These are phyloP conservation scores for Coprinopsis sp. DNA, from an alignment of 768 basidiomycete species.

Conservation along the genomic window DNA sequence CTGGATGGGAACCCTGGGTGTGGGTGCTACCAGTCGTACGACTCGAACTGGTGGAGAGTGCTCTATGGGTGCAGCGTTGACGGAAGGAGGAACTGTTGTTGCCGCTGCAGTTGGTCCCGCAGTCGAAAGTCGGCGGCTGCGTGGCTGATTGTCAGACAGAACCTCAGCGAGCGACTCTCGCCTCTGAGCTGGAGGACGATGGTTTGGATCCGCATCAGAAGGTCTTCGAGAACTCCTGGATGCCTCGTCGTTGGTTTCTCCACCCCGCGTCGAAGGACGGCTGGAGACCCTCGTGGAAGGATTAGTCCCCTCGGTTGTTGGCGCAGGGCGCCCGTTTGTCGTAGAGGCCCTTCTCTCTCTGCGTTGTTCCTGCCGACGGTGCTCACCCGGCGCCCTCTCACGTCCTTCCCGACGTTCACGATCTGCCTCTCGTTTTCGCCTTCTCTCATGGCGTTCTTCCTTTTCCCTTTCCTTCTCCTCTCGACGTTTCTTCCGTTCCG, in stretches of 20 bases:
- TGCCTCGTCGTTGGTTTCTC: background rate
- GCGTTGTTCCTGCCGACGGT: background rate
- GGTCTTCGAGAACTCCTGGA: background rate
- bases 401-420: conserved; percentile 6
- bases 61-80: background rate
- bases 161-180: background rate
- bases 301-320: no score
- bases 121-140: background rate
- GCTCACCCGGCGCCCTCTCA: background rate
- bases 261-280: no score
- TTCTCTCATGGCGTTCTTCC: conserved; percentile 1
- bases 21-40: no score
- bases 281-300: no score
- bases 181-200: background rate
- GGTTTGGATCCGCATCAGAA: background rate
- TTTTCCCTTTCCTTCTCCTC: background rate
- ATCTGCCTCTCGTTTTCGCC: background rate
- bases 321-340: background rate
- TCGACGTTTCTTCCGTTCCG: background rate
- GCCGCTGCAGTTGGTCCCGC: background rate
- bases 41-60: background rate
- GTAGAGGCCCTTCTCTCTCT: background rate
- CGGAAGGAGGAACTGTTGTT: background rate
- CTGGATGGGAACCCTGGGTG: no score
- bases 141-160: background rate